Base-by-base conservation (phyloP, 2,329 filamentous ascomycete species). In the Esteya vermicola region DNA sequence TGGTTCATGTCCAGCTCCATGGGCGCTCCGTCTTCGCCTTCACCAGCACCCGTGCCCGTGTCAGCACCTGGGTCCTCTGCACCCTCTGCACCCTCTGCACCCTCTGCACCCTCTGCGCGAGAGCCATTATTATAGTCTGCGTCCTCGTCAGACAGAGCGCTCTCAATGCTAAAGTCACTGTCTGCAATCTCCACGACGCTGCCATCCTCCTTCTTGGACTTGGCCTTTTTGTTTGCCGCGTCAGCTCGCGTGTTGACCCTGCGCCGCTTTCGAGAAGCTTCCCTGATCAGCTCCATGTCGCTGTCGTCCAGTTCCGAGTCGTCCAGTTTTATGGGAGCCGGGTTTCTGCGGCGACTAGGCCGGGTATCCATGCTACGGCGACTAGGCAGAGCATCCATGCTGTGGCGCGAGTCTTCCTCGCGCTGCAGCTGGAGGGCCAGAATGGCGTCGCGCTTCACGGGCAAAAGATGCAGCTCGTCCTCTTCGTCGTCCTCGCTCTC, bases 361-460 rank as follows among this genome's bases (percentile, higher is more conserved):
- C 30, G 10, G 18, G 12, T 14, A n/a, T 19, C 28, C n/a, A 19
- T 7, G 14, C 8, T 10, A 21, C 10, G n/a, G n/a, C n/a, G n/a
- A n/a, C n/a, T n/a, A n/a, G n/a, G n/a, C n/a, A n/a, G n/a, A n/a
- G n/a, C n/a, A n/a, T n/a, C n/a, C n/a, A n/a, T n/a, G n/a, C n/a
- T 6, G n/a, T 31, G 36, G 13, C 25, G 36, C 27, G 22, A 30
- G 27, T 46, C 46, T 45, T 59, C 55, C 47, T 75, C 63, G 23
- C 69, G 59, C 49, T 81, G 76, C 38, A 81, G 58, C 32, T 59
- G 58, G 33, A 64, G 57, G 26, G 77, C 77, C 30, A 81, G 54
- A 34, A 67, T 61, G 12, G 66, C 70, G 52, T 72, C 68, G 4
- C 32, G 21, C 3, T 36, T 34, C 10, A 40, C 16, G 7, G 3